A percentile compares a stretch with the other conserved stretches of the same genome.
phyloP scores from a whole-genome alignment of 2,329 filamentous ascomycete species.

The Pezicula radicicola region DNA sequence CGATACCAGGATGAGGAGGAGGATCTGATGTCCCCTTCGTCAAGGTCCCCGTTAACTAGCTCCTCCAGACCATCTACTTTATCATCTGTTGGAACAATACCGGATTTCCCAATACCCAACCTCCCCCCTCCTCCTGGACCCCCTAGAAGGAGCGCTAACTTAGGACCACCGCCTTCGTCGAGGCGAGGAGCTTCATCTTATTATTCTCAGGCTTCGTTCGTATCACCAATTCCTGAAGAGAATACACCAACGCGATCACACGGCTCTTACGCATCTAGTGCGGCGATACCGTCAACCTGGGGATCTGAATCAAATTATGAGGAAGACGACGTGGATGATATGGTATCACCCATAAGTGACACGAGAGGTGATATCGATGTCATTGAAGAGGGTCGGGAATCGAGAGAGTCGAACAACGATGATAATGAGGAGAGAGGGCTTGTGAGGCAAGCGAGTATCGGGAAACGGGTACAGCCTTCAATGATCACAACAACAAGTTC shows the following conservation, averaged over 20 bases:
- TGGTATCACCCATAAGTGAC: conserved; percentile 5
- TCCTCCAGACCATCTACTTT: conserved; percentile 51
- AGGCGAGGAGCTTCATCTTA: conserved; percentile 61
- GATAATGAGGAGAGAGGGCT: conserved; percentile 48
- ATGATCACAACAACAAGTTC: conserved; percentile 44
- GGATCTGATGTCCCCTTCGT: conserved; percentile 28
- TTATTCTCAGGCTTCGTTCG: conserved; percentile 63
- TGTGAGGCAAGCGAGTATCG: conserved; percentile 59
- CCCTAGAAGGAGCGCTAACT: conserved; percentile 46
- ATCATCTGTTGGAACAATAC: conserved; percentile 54
- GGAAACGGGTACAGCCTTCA: conserved; percentile 56
- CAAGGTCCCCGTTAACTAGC: conserved; percentile 43
- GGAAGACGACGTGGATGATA: conserved; percentile 17
- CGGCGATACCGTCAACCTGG: conserved; percentile 69
- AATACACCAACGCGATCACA: conserved; percentile 51
- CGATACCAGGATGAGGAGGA: conserved; percentile 27
- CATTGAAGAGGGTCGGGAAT: conserved; percentile 24
- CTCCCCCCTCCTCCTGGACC: conserved; percentile 10
- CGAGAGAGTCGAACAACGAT: conserved; percentile 24
- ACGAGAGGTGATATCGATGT: conserved; percentile 14
- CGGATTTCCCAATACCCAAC: conserved; percentile 39
- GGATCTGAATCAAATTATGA: conserved; percentile 41
- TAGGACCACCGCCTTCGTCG: conserved; percentile 59
- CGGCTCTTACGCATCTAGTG: conserved; percentile 68
- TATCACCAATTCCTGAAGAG: conserved; percentile 76